A percentile compares a stretch with the other conserved stretches of the same genome.
Evolutionary conservation across 78 protist genomes (phyloP).

Genomic region (Dictyostelium purpureum): DNA sequence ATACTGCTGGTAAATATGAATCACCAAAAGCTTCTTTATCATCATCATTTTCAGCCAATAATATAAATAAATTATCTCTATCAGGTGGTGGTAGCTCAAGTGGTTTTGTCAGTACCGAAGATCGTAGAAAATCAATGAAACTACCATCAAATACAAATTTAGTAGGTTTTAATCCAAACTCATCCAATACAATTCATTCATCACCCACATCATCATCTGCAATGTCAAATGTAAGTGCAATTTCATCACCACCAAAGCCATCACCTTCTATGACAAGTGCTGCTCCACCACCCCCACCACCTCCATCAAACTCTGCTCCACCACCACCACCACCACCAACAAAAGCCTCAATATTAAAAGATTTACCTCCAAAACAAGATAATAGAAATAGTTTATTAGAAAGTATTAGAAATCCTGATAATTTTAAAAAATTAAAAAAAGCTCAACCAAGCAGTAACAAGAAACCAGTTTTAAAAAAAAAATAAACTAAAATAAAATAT

Average conservation of each 20-base stretch:
- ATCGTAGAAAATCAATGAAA: not conserved
- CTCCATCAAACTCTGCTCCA: slow-evolving; percentile 10
- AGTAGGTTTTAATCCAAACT: not conserved
- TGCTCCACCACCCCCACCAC: slow-evolving; percentile 1
- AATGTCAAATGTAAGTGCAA: not conserved
- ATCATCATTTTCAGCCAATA: not conserved
- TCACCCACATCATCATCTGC: not conserved
- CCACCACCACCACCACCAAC: slow-evolving; percentile 73
- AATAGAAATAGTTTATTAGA: slow-evolving; percentile 50
- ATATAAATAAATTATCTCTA: not conserved
- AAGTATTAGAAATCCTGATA: slow-evolving; percentile 55
- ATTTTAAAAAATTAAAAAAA: slow-evolving; percentile 49
- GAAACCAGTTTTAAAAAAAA: no score
- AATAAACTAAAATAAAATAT: no score
- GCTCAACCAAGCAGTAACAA: not conserved
- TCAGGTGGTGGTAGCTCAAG: not conserved
- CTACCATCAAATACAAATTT: not conserved
- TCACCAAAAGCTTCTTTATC: not conserved
- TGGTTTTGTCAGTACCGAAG: not conserved
- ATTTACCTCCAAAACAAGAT: not conserved
- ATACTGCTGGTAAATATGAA: not conserved
- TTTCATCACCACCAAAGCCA: slow-evolving; percentile 8
- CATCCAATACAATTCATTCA: no score
- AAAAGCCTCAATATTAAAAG: not conserved
- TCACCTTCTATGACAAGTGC: not conserved